Conservation (phyloP, 1,139 yeast species). For the Kazachstania sp. region DNA sequence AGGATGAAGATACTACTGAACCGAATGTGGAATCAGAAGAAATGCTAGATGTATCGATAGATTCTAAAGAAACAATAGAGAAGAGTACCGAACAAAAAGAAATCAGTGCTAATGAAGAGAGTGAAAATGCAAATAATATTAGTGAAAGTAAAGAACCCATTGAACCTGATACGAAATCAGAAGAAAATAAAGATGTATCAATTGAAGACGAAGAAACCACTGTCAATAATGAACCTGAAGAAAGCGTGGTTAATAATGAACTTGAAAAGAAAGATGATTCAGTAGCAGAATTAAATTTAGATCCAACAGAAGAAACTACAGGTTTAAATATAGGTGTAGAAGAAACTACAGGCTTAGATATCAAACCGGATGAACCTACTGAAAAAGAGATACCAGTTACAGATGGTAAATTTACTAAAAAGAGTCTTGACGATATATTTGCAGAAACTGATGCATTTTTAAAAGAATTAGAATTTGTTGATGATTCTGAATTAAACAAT, state of each 20-base stretch:
- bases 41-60: too few species aligned
- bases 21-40: too few species aligned
- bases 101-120: background rate
- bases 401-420: background rate
- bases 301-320: background rate
- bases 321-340: background rate
- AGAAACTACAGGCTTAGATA: conserved; percentile 1
- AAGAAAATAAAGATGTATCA: background rate
- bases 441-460: conserved; percentile 24
- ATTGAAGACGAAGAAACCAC: background rate
- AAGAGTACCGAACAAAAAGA: background rate
- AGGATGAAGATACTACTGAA: too few species aligned
- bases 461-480: conserved; percentile 18
- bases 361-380: background rate
- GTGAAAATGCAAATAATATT: background rate
- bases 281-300: background rate
- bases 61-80: too few species aligned
- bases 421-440: conserved; percentile 12
- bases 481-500: conserved; percentile 23
- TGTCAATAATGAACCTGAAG: background rate
- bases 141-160: background rate
- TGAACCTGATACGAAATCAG: background rate
- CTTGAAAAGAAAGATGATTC: background rate
- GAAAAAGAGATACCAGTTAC: background rate
- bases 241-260: background rate